Percentiles rank a stretch among this genome's conserved stretches.
These are phyloP conservation scores for Beauveria caledonica DNA, from an alignment of 2,329 filamentous ascomycete genomes.

Conservation along the genomic window DNA sequence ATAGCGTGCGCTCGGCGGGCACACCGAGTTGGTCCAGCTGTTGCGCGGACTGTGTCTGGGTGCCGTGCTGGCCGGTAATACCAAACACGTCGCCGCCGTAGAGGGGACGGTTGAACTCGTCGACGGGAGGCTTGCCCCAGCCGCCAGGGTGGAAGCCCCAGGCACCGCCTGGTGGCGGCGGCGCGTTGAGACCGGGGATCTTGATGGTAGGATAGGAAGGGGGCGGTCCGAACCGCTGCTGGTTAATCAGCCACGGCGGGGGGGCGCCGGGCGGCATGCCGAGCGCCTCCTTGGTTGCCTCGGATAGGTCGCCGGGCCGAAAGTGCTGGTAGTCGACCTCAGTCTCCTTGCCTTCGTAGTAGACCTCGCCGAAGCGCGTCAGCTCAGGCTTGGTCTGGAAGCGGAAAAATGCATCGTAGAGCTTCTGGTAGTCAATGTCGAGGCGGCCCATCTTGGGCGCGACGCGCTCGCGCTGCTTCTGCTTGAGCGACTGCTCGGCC, in stretches of 20 bases:
- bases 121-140: conserved; percentile 91
- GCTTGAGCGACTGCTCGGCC: conserved; percentile 82
- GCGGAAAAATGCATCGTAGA: conserved; percentile 97
- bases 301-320: conserved; percentile 80
- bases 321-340: conserved; percentile 91
- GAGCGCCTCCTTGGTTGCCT: conserved; percentile 83
- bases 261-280: conserved; percentile 90
- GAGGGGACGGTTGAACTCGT: conserved; percentile 83
- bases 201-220: conserved; percentile 94
- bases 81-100: conserved; percentile 96
- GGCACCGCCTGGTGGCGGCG: conserved; percentile 75
- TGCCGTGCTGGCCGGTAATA: conserved; percentile 43
- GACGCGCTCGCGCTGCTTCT: conserved; percentile 91
- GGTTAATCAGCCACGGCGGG: conserved; percentile 94
- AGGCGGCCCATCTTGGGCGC: conserved; percentile 94
- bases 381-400: conserved; percentile 94
- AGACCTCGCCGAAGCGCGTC: conserved; percentile 95
- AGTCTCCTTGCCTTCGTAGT: conserved; percentile 97
- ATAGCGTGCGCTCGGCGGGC: conserved; percentile 76
- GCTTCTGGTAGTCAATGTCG: conserved; percentile 96
- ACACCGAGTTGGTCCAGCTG: conserved; percentile 49
- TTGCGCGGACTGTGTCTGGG: conserved; percentile 15
- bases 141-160: conserved; percentile 96
- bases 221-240: conserved; percentile 87
- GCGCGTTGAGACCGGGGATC: conserved; percentile 88